Conservation (phyloP, 306 rosid genomes). For the Crataegus laevigata region DNA sequence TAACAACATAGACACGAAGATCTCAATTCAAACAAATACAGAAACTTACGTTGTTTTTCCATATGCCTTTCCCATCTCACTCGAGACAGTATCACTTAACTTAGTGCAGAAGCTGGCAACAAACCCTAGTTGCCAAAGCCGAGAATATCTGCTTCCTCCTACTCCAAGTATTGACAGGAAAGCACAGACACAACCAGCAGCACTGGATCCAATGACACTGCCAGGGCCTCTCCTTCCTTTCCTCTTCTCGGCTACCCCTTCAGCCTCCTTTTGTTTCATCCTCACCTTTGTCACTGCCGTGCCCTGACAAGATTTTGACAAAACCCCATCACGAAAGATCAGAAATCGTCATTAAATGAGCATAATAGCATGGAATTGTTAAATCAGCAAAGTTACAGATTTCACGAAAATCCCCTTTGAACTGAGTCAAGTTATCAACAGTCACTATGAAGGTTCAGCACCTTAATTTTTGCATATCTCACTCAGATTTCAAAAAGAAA, state of each 20-base stretch:
- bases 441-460: background rate
- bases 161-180: slow-evolving; percentile 54
- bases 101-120: slow-evolving; percentile 97
- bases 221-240: slow-evolving; percentile 95
- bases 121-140: slow-evolving; percentile 84
- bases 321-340: background rate
- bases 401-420: background rate
- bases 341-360: background rate
- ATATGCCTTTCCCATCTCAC: slow-evolving; percentile 96
- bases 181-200: slow-evolving; percentile 91
- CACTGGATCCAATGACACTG: slow-evolving; percentile 95
- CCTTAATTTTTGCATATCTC: background rate
- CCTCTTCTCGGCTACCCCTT: slow-evolving; percentile 92
- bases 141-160: slow-evolving; percentile 60
- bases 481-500: background rate
- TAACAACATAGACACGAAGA: background rate
- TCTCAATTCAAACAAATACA: background rate
- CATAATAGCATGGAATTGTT: background rate
- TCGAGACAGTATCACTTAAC: slow-evolving; percentile 92
- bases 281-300: slow-evolving; percentile 88
- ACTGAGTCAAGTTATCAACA: background rate
- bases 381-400: background rate
- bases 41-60: slow-evolving; percentile 83
- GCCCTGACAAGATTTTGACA: slow-evolving; percentile 39
- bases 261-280: slow-evolving; percentile 85